phyloP scores from a whole-genome alignment of 345 rosid species.

The Alliaria petiolata region DNA sequence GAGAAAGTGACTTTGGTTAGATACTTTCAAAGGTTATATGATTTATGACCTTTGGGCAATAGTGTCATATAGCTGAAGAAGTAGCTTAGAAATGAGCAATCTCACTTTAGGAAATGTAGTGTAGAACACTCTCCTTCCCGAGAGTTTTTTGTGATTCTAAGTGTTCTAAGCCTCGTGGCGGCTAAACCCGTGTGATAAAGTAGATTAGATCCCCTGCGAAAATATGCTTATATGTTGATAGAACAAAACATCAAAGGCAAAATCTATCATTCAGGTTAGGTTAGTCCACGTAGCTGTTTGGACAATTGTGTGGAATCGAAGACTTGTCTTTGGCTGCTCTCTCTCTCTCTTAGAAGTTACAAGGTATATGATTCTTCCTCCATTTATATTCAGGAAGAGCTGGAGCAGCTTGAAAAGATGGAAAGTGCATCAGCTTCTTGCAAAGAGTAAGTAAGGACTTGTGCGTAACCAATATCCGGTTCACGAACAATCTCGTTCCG shows the following conservation, averaged over 20 bases:
- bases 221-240: background rate
- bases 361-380: background rate
- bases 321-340: background rate
- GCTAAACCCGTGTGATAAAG: too few species aligned
- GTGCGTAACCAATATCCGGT: background rate
- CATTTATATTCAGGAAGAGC: conserved; percentile 56
- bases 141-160: background rate
- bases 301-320: background rate
- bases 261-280: background rate
- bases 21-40: background rate
- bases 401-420: conserved; percentile 70
- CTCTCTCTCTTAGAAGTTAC: background rate
- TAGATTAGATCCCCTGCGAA: background rate
- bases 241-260: background rate
- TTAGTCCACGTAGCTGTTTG: background rate
- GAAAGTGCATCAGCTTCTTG: conserved; percentile 68
- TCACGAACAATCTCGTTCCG: background rate
- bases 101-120: background rate
- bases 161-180: too few species aligned
- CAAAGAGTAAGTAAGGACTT: conserved; percentile 57
- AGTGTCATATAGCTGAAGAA: background rate
- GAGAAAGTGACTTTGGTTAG: background rate
- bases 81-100: background rate
- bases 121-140: background rate
- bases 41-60: background rate